These are phyloP conservation scores for Teratosphaeriaceae sp. DNA, from an alignment of 2,329 filamentous ascomycete genomes.

Conservation along the genomic window DNA sequence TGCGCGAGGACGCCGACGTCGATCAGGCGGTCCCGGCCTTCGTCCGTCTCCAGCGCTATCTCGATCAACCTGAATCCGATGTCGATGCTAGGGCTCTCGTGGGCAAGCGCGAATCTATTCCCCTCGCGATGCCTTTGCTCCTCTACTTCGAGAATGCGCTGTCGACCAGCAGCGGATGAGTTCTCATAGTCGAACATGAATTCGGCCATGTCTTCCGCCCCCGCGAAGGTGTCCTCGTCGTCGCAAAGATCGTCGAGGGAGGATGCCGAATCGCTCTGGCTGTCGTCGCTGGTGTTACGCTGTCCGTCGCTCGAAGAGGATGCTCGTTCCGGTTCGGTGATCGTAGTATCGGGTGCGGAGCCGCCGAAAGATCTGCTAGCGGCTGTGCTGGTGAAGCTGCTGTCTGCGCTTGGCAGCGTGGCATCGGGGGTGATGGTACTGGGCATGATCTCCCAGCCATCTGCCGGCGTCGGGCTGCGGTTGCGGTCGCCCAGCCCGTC, in stretches of 20 bases:
- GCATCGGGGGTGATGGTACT: constrained; percentile 76
- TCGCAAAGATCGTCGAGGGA: constrained; percentile 44
- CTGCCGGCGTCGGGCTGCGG: constrained; percentile 65
- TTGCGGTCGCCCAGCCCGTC: constrained; percentile 81
- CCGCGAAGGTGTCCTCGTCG: constrained; percentile 20
- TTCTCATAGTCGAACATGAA: constrained; percentile 24
- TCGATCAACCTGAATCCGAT: constrained; percentile 28
- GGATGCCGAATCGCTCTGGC: constrained; percentile 44
- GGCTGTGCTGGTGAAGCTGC: constrained; percentile 70
- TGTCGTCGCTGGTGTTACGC: constrained; percentile 28
- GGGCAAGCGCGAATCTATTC: constrained; percentile 19
- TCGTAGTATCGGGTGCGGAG: constrained; percentile 28
- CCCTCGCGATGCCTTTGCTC: constrained; percentile 29
- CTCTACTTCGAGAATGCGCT: constrained; percentile 18
- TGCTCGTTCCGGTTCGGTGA: constrained; percentile 23
- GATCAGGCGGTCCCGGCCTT: constrained; percentile 21
- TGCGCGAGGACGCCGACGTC: constrained; percentile 11
- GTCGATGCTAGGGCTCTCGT: constrained; percentile 20
- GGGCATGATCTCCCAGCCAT: constrained; percentile 72
- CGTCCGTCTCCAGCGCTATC: constrained; percentile 22
- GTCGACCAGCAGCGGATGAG: constrained; percentile 17
- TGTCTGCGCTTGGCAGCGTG: constrained; percentile 69
- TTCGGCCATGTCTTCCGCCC: constrained; percentile 21
- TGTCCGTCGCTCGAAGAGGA: constrained; percentile 29
- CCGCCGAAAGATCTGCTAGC: constrained; percentile 46